phyloP scores from a whole-genome alignment of 75 land plant species.

The Cupressus sempervirens region DNA sequence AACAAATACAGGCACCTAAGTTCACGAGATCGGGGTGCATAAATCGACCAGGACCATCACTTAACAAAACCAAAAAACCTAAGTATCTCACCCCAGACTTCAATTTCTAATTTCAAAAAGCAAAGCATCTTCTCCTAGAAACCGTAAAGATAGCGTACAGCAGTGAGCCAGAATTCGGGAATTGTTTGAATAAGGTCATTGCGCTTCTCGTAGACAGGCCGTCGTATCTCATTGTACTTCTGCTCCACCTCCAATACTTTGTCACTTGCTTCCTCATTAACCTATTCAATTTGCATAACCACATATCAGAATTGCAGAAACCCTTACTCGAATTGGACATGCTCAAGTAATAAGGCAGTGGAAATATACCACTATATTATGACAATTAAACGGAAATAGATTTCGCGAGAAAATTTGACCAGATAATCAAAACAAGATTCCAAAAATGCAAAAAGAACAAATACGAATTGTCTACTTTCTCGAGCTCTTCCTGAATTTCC shows the following conservation, averaged over 20 bases:
- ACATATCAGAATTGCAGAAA: background rate
- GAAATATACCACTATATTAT: background rate
- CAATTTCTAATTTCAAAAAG: background rate
- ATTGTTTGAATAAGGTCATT: conserved; percentile 38
- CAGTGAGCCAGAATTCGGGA: conserved; percentile 48
- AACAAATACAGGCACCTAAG: background rate
- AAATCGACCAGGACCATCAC: background rate
- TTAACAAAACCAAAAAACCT: too few relatives aligned
- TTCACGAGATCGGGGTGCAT: background rate
- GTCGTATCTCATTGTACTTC: conserved; percentile 41
- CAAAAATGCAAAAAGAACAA: background rate
- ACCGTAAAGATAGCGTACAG: conserved; percentile 19
- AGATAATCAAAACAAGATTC: background rate
- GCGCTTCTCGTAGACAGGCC: conserved; percentile 38
- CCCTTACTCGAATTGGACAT: background rate
- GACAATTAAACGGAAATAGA: background rate
- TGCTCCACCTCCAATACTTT: conserved; percentile 50
- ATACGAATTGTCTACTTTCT: conserved; percentile 44
- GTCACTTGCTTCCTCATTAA: conserved; percentile 47
- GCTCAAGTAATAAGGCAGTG: background rate
- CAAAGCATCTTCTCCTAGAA: background rate
- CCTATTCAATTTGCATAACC: conserved; percentile 2
- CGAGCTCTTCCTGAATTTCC: conserved; percentile 87
- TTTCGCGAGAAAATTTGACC: background rate
- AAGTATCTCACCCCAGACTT: background rate